phyloP scores from a whole-genome alignment of 2,329 filamentous ascomycete genomes.

The Neophaeococcomyces aloes region DNA sequence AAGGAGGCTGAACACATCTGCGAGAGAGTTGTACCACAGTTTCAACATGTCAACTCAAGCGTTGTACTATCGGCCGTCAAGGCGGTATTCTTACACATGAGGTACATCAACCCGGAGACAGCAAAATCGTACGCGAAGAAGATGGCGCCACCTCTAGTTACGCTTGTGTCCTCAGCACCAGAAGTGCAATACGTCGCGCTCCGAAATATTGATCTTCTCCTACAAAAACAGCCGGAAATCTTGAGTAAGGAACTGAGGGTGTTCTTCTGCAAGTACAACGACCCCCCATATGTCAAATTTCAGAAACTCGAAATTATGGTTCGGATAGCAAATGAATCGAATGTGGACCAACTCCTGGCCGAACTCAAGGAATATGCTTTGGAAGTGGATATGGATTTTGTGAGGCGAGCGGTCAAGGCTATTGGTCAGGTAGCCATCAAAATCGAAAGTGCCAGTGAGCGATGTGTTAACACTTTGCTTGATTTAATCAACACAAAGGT shows the following conservation, averaged over 20 bases:
- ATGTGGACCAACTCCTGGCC: conserved; percentile 85
- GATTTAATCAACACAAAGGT: conserved; percentile 96
- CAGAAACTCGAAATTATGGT: conserved; percentile 99
- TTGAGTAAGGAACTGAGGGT: conserved; percentile 94
- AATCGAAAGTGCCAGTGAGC: conserved; percentile 88
- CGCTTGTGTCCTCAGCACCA: conserved; percentile 84
- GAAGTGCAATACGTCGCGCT: conserved; percentile 97
- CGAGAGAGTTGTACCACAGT: conserved; percentile 89
- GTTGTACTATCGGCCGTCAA: conserved; percentile 97
- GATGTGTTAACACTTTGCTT: conserved; percentile 85
- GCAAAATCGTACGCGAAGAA: conserved; percentile 87
- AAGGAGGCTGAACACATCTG: conserved; percentile 98
- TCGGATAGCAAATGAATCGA: conserved; percentile 92
- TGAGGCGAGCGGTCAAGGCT: conserved; percentile 82
- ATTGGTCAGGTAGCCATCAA: conserved; percentile 98
- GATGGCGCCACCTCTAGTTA: conserved; percentile 95
- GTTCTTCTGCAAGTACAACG: conserved; percentile 99
- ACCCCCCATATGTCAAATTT: conserved; percentile 93
- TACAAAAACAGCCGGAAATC: conserved; percentile 94
- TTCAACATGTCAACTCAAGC: conserved; percentile 95
- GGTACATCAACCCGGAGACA: conserved; percentile 63
- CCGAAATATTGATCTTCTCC: conserved; percentile 86
- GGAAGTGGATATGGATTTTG: conserved; percentile 99
- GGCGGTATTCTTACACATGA: conserved; percentile 95
- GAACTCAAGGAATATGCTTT: conserved; percentile 96